A percentile compares a stretch with the other conserved stretches of the same genome.
Conservation (phyloP, 192 early-diverging fungal species). For the Coemansia sp. region DNA sequence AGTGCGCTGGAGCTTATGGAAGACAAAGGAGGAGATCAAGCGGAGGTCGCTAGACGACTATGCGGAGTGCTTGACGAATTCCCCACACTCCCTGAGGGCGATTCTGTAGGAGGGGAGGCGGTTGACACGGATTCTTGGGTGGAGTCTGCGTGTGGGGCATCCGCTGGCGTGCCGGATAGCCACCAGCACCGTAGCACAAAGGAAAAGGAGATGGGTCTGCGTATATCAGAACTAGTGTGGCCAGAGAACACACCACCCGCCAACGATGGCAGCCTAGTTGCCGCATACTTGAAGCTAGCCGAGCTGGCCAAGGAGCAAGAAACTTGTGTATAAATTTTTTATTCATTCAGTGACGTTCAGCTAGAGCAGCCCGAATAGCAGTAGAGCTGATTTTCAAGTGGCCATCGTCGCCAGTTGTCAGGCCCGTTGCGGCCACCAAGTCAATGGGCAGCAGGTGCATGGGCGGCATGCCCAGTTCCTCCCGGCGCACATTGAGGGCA, state of each 20-base stretch:
- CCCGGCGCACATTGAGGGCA: constrained; percentile 73
- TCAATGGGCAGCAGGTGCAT: constrained; percentile 74
- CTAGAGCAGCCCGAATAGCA: constrained; percentile 59
- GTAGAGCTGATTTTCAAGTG: constrained; percentile 76
- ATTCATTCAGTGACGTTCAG: constrained; percentile 23
- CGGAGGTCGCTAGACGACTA: constrained; percentile 30
- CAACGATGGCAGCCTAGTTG: constrained; percentile 12
- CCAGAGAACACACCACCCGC: not conserved
- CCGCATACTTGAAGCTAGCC: constrained; percentile 27
- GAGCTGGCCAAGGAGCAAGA: not conserved
- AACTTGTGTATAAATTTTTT: not conserved
- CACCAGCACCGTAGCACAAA: not conserved
- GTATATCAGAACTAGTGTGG: constrained; percentile 9
- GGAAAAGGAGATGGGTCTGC: constrained; percentile 5
- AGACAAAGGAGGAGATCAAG: not conserved
- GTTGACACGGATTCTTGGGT: not conserved
- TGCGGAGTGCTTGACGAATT: constrained; percentile 12
- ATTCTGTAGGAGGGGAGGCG: no score
- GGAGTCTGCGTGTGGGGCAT: not conserved
- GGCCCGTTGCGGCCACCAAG: constrained; percentile 55
- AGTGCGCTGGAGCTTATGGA: constrained; percentile 35
- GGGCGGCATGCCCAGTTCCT: constrained; percentile 51
- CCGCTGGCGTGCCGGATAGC: not conserved
- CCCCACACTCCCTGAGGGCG: not conserved
- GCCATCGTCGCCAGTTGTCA: constrained; percentile 24